A percentile compares a stretch with the other conserved stretches of the same genome.
These are phyloP conservation scores for Magnaporthales sp. DNA, from an alignment of 2,329 filamentous ascomycete species.

Conservation along the genomic window DNA sequence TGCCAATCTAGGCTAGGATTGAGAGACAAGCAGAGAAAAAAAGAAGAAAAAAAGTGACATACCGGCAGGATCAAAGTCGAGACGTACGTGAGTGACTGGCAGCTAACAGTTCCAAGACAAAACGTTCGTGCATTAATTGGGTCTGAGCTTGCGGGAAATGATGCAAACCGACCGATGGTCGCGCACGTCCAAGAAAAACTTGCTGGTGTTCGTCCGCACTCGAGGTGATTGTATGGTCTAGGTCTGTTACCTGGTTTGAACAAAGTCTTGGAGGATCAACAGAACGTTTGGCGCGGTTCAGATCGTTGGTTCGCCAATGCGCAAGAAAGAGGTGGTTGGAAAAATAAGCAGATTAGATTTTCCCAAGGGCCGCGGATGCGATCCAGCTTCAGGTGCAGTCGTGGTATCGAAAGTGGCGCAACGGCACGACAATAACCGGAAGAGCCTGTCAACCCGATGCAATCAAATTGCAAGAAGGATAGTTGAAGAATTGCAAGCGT, in stretches of 20 bases:
- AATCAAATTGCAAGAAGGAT: neutral
- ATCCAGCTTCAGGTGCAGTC: neutral
- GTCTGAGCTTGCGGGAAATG: neutral
- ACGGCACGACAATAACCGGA: neutral
- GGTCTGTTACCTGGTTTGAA: neutral
- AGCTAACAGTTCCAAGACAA: neutral
- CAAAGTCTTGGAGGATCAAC: neutral
- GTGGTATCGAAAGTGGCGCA: neutral
- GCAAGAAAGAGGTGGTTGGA: neutral
- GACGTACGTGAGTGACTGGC: neutral
- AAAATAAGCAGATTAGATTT: neutral
- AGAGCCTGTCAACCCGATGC: neutral
- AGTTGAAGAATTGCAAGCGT: neutral
- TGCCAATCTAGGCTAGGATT: neutral
- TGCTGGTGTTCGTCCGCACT: neutral
- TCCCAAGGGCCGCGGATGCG: neutral
- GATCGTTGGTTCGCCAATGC: neutral
- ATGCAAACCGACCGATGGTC: neutral
- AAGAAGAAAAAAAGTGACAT: neutral
- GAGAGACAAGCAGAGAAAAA: neutral
- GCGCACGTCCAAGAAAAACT: neutral
- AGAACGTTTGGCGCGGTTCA: neutral
- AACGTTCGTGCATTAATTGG: neutral
- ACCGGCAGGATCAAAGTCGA: neutral
- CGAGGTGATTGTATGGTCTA: neutral